phyloP scores from a whole-genome alignment of 1,284 basidiomycete species.

The Tilletia setariae region DNA sequence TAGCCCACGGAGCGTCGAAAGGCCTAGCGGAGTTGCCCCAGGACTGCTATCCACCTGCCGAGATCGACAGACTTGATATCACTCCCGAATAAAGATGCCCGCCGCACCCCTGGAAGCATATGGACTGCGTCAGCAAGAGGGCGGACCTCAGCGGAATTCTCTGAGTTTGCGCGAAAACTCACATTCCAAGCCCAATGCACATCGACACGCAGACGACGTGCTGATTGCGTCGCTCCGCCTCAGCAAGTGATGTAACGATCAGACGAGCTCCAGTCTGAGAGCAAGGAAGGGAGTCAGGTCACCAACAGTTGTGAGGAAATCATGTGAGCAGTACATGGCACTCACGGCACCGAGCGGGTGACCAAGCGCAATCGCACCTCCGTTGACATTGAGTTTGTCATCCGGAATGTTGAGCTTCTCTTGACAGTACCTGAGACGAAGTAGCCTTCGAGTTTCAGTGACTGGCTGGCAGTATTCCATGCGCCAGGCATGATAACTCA shows the following conservation, averaged over 20 bases:
- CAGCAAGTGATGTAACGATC: conserved; percentile 80
- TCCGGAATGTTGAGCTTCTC: conserved; percentile 70
- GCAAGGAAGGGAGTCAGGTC: conserved; percentile 57
- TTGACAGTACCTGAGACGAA: conserved; percentile 62
- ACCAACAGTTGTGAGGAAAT: background rate
- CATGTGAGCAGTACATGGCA: background rate
- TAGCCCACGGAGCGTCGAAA: too few species aligned
- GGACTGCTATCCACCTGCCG: too few species aligned
- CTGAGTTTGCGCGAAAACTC: too few species aligned
- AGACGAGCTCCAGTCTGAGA: conserved; percentile 75
- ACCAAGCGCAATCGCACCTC: conserved; percentile 83
- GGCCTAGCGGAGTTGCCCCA: too few species aligned
- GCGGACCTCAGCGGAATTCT: too few species aligned
- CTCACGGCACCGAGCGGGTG: conserved; percentile 75
- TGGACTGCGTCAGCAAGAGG: background rate
- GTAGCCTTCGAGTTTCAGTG: background rate
- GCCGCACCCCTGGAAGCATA: conserved; percentile 1
- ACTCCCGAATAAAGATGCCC: conserved; percentile 11
- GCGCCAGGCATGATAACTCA: background rate
- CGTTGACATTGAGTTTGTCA: conserved; percentile 68
- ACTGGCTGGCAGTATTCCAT: background rate
- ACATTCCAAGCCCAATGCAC: conserved; percentile 61
- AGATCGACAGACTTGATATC: background rate
- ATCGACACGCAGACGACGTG: conserved; percentile 82
- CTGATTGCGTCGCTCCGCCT: conserved; percentile 70